Evolutionary conservation across 257 asterid genomes (phyloP), one percentile per base, ranked within the genome.

Genomic region (Solanum neorickii): DNA sequence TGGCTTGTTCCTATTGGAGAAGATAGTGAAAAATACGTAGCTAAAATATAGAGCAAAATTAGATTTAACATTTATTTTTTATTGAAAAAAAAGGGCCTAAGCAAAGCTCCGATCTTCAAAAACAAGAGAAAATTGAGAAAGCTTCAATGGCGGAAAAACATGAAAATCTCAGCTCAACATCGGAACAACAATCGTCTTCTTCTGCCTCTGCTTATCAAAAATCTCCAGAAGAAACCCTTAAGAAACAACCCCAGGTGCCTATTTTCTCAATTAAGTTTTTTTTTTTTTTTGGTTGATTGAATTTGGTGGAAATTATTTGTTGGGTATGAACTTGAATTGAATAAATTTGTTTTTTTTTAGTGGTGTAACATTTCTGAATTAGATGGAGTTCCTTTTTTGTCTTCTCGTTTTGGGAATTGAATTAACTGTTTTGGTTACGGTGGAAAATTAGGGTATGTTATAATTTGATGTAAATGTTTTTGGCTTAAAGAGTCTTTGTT

Each of bases 91-190:
- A 21, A 21, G 23, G 68, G 9, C 8, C 39, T 3, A 10, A 80
- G 46, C 39, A 16, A 46, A 14, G 31, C 69, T 15, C 44, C 39
- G 29, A 46, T 46, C 65, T 78, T 78, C 41, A 77, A 44, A 35
- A 80, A 5, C 68, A 13, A 82, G 68, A 47, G 27, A 80, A 80
- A 80, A 47, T 46, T 9, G 27, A 80, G 84, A 47, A 77, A 82
- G 77, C 37, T 59, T 60, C 77, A 62, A 86, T 86, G 88, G 88
- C 88, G 46, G 89, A 82, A 65, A 82, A 87, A 82, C 70, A 41
- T 41, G 86, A 84, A 44, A 72, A 49, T 72, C 83, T 37, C 41
- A 47, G 25, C 25, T 49, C 87, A 70, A 65, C 82, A 20, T 68
- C 86, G 37, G 56, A 73, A 23, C 86, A 46, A 16, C 82, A 78